Percentiles rank a stretch among this genome's conserved stretches.
phyloP scores from a whole-genome alignment of 2,329 filamentous ascomycete species.

The Emydomyces testavorans region DNA sequence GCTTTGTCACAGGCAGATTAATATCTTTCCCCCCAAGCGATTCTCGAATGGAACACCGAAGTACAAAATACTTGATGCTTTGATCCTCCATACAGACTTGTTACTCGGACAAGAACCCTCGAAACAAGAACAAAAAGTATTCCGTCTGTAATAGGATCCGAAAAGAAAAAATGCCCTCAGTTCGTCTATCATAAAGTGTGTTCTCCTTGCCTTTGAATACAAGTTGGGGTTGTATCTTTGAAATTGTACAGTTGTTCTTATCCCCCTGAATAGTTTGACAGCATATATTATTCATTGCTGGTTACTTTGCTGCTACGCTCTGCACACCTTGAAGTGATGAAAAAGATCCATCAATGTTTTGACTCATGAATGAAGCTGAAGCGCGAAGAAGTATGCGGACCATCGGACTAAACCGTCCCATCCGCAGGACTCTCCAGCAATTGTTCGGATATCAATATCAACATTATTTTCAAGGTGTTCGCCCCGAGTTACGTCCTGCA shows the following conservation, averaged over 20 bases:
- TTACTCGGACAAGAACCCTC: neutral
- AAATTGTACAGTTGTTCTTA: conserved; percentile 9
- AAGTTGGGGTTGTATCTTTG: conserved; percentile 6
- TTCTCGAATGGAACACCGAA: conserved; percentile 2
- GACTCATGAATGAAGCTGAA: too few species aligned
- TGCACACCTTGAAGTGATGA: neutral
- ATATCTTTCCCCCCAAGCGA: conserved; percentile 3
- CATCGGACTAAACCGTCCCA: too few species aligned
- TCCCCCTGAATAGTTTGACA: conserved; percentile 3
- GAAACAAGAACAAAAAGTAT: neutral
- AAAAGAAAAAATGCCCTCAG: conserved; percentile 8
- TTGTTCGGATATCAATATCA: too few species aligned
- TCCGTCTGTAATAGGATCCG: conserved; percentile 1
- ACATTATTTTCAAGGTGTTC: too few species aligned
- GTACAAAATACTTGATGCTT: neutral
- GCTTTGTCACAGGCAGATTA: conserved; percentile 7
- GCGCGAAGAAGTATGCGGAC: too few species aligned
- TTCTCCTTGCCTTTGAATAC: conserved; percentile 7
- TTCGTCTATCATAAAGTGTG: conserved; percentile 4
- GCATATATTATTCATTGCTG: conserved; percentile 10
- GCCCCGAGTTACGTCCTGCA: neutral
- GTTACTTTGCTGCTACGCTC: neutral
- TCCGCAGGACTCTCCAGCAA: too few species aligned
- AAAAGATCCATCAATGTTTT: too few species aligned
- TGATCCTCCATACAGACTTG: neutral